Conservation (phyloP, 495 filamentous ascomycete species). For the Cryomyces minteri region DNA sequence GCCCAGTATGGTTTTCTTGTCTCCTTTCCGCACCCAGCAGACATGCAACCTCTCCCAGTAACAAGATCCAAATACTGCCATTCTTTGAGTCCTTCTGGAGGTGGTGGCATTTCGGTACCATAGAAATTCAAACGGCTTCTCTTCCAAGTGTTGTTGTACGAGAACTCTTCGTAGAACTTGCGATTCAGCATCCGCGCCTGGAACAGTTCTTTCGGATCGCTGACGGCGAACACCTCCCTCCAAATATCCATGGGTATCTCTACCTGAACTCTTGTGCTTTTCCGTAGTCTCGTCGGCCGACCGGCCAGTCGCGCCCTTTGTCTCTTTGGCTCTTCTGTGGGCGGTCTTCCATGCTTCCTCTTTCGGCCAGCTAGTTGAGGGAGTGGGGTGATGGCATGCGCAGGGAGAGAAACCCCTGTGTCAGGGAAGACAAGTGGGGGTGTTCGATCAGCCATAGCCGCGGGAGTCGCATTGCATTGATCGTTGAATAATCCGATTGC, state of each 20-base stretch:
- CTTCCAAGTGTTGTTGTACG: slow-evolving; percentile 11
- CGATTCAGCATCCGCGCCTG: slow-evolving; percentile 4
- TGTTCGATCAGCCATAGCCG: too few species aligned
- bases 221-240: background rate
- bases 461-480: too few species aligned
- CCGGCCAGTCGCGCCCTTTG: background rate
- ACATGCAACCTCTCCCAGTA: slow-evolving; percentile 16
- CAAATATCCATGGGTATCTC: background rate
- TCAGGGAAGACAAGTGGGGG: too few species aligned
- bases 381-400: background rate
- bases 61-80: slow-evolving; percentile 16
- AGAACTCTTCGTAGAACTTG: slow-evolving; percentile 5
- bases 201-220: background rate
- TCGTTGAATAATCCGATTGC: too few species aligned
- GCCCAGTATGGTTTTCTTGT: slow-evolving; percentile 18
- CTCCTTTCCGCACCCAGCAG: slow-evolving; percentile 4
- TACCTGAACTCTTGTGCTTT: background rate
- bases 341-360: background rate
- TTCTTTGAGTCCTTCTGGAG: slow-evolving; percentile 12
- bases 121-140: slow-evolving; percentile 9
- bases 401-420: too few species aligned
- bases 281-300: background rate
- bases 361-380: background rate
- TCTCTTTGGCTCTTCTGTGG: background rate
- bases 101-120: slow-evolving; percentile 8